phyloP scores from a whole-genome alignment of 129 eudicot genomes.

The Escallonia rubra region DNA sequence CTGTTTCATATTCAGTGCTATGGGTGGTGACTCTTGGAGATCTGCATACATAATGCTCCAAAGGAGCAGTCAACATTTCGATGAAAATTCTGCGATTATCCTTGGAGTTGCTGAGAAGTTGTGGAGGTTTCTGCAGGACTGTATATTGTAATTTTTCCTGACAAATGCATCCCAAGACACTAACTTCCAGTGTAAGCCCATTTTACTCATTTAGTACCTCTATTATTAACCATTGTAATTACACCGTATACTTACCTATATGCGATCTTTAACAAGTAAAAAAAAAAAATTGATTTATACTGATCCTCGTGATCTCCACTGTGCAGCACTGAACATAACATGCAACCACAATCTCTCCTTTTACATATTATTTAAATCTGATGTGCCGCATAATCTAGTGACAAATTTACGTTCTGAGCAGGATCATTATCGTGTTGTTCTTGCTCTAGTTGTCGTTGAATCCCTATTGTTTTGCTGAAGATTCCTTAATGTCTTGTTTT shows the following conservation, averaged over 20 bases:
- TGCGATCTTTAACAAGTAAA: constrained; percentile 3
- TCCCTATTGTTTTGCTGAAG: neutral
- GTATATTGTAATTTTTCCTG: constrained; percentile 55
- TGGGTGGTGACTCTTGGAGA: constrained; percentile 25
- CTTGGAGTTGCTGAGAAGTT: constrained; percentile 22
- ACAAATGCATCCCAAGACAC: constrained; percentile 49
- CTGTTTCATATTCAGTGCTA: constrained; percentile 10
- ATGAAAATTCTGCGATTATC: constrained; percentile 5
- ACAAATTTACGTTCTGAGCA: too few relatives aligned
- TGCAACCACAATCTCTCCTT: neutral
- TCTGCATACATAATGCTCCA: constrained; percentile 21
- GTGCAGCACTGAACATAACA: neutral
- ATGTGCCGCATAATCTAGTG: neutral
- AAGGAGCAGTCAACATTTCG: constrained; percentile 19
- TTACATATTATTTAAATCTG: too few relatives aligned
- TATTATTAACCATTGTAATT: constrained; percentile 41
- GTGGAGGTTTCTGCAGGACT: constrained; percentile 49
- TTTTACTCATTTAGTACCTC: constrained; percentile 34
- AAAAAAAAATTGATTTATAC: neutral
- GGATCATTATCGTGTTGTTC: too few relatives aligned
- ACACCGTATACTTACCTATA: constrained; percentile 23
- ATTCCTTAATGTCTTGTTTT: neutral
- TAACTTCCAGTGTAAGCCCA: constrained; percentile 54
- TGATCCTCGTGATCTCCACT: neutral
- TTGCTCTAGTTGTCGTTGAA: neutral